phyloP scores from a whole-genome alignment of 345 rosid species.

The Ceriops zippeliana region DNA sequence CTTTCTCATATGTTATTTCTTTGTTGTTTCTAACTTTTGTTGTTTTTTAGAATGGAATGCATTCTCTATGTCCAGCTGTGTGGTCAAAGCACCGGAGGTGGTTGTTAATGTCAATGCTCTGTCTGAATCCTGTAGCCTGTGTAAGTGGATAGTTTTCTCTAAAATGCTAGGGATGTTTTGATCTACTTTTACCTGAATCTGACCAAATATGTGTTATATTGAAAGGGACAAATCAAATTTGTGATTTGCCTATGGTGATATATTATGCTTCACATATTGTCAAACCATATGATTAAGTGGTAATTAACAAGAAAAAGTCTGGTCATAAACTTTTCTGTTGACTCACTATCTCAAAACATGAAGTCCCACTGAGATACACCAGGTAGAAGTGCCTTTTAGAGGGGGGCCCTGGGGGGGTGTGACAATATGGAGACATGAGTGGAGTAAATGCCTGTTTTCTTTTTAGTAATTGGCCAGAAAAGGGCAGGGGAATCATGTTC shows the following conservation, averaged over 20 bases:
- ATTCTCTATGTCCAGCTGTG: constrained; percentile 92
- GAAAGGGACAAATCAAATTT: not conserved
- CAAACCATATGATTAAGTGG: too few relatives aligned
- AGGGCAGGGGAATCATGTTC: too few relatives aligned
- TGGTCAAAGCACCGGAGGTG: constrained; percentile 99
- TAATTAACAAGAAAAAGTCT: not conserved
- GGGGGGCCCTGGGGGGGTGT: too few relatives aligned
- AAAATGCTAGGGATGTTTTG: constrained; percentile 3
- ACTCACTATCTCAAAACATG: too few relatives aligned
- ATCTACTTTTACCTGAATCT: not conserved
- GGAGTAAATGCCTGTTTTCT: too few relatives aligned
- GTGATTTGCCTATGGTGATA: constrained; percentile 4
- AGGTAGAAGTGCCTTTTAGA: too few relatives aligned
- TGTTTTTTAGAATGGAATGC: constrained; percentile 77
- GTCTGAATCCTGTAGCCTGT: constrained; percentile 86
- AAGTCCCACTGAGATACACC: too few relatives aligned
- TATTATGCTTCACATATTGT: too few relatives aligned
- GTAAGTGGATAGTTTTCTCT: constrained; percentile 44
- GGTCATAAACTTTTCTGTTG: not conserved
- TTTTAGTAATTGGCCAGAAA: too few relatives aligned
- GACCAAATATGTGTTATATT: not conserved
- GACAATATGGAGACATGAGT: too few relatives aligned
- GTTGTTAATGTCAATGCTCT: constrained; percentile 97
- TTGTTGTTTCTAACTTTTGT: constrained; percentile 9
- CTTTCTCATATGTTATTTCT: constrained; percentile 7